phyloP scores from a whole-genome alignment of 495 filamentous ascomycete genomes.

The Choiromyces venosus region DNA sequence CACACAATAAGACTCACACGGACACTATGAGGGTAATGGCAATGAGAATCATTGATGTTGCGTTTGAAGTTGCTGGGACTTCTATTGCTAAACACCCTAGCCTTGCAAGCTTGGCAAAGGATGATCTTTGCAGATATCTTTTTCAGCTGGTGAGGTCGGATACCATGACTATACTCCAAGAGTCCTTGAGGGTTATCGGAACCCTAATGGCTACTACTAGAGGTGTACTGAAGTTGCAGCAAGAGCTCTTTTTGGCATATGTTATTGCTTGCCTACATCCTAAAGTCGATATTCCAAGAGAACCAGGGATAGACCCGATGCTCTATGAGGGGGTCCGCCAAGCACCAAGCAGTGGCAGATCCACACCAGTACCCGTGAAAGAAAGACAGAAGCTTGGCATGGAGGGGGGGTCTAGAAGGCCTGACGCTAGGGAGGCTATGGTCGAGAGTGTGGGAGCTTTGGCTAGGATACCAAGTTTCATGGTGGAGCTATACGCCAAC shows the following conservation, averaged over 20 bases:
- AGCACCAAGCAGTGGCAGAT: slow-evolving; percentile 75
- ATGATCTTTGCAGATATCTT: slow-evolving; percentile 87
- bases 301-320: slow-evolving; percentile 81
- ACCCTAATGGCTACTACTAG: slow-evolving; percentile 88
- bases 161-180: slow-evolving; percentile 85
- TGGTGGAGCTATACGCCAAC: slow-evolving; percentile 94
- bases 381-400: slow-evolving; percentile 89
- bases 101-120: slow-evolving; percentile 79
- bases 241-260: slow-evolving; percentile 94
- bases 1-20: slow-evolving; percentile 82
- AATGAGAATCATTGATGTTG: slow-evolving; percentile 92
- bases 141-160: slow-evolving; percentile 97
- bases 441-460: slow-evolving; percentile 91
- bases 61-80: slow-evolving; percentile 90
- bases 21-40: slow-evolving; percentile 97
- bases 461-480: slow-evolving; percentile 83
- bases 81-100: slow-evolving; percentile 92
- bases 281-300: slow-evolving; percentile 80
- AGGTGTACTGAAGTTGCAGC: slow-evolving; percentile 88
- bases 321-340: slow-evolving; percentile 93
- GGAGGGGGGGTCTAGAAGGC: slow-evolving; percentile 85
- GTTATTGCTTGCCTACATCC: slow-evolving; percentile 90
- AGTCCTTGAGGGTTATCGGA: slow-evolving; percentile 83
- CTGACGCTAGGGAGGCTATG: slow-evolving; percentile 96
- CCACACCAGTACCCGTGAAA: slow-evolving; percentile 88